Evolutionary conservation across 2,329 filamentous ascomycete genomes (phyloP), one percentile per base, ranked within the genome.

Genomic region (Graphilbum sp.): DNA sequence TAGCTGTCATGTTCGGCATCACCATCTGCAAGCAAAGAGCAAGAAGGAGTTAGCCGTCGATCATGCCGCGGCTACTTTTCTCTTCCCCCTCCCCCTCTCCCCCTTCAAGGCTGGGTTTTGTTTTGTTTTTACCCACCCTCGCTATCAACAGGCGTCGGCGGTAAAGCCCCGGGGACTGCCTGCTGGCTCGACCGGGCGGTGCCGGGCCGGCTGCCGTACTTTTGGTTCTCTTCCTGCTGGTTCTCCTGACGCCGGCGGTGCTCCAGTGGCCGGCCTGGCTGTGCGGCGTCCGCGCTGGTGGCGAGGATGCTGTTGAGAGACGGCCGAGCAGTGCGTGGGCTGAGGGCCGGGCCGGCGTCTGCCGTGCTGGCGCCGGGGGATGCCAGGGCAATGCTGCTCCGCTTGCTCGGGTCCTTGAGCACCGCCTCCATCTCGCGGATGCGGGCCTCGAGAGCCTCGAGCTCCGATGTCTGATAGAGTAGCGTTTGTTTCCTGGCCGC

Each of bases 351-450:
- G 27, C 27, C 10, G 15, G 27, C n/a, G n/a, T n/a, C n/a, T n/a
- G n/a, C n/a, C n/a, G n/a, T 17, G 30, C 30, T 32, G 30, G n/a
- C 16, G 13, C 30, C 16, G 16, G n/a, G n/a, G 7, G 30, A 16
- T 6, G 16, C 7, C 8, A n/a, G 7, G 30, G 16, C 16, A 18
- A 10, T 5, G 16, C 30, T 17, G 4, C 23, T 24, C 20, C 21
- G 23, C 21, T 35, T 19, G 11, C n/a, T n/a, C n/a, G 13, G 32
- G 29, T 27, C 17, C 62, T 64, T 72, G 38, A 96, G 69, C 33
- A 79, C 79, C 48, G 80, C 70, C 60, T 95, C 87, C 59, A 90
- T 85, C 51, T 86, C 85, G 49, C 75, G 79, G 49, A 96, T 74
- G 49, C 77, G 78, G 37, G 75, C 75, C 60, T 95, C 85, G 51